Conservation (phyloP, 148 eudicot species). For the Fagopyrum homotropicum region DNA sequence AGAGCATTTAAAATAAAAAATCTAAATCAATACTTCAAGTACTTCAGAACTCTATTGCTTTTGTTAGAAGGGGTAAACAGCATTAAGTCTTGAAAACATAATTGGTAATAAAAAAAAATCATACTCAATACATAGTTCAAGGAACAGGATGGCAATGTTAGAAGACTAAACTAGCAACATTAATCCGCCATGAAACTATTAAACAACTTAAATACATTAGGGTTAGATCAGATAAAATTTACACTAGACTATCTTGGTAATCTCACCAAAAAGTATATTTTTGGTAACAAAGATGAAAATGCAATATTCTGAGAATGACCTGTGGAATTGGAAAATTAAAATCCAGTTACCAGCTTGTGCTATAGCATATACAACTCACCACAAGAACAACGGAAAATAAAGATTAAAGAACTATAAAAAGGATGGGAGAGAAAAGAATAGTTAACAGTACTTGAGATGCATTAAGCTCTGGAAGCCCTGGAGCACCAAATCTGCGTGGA, state of each 20-base stretch:
- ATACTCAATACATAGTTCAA: background rate
- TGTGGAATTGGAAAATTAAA: background rate
- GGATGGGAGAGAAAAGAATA: background rate
- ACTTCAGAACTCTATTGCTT: background rate
- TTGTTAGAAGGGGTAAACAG: background rate
- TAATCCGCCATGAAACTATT: background rate
- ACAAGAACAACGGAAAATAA: background rate
- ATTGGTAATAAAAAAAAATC: background rate
- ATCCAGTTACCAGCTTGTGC: background rate
- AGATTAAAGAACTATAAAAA: background rate
- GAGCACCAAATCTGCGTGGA: slow-evolving; percentile 98
- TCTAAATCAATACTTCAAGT: background rate
- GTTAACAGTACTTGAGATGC: slow-evolving; percentile 70
- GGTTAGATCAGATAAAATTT: too few relatives aligned
- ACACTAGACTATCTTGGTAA: too few relatives aligned
- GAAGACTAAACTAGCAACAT: background rate
- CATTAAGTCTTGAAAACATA: background rate
- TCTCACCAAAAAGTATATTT: background rate
- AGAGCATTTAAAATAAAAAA: background rate
- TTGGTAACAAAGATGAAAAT: background rate
- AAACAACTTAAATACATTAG: background rate
- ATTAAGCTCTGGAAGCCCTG: slow-evolving; percentile 98
- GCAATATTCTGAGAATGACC: background rate
- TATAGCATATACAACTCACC: background rate
- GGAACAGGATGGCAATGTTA: background rate